Percentiles rank a stretch among this genome's conserved stretches.
phyloP scores from a whole-genome alignment of 345 rosid species.

The rapeseed (Brassica napus) region Da-Ae NC_063452.1:9869501-9870000 shows the following conservation, averaged over 20 bases:
- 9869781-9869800: neutral
- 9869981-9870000: slow-evolving; percentile 11
- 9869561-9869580: slow-evolving; percentile 70
- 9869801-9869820: no score
- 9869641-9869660: neutral
- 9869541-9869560: slow-evolving; percentile 95
- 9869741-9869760: slow-evolving; percentile 8
- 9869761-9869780: neutral
- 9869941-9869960: slow-evolving; percentile 28
- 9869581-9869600: slow-evolving; percentile 37
- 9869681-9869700: neutral
- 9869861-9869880: slow-evolving; percentile 93
- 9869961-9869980: neutral
- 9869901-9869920: slow-evolving; percentile 98
- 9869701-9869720: neutral
- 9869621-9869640: neutral
- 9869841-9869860: slow-evolving; percentile 26
- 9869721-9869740: neutral
- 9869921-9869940: slow-evolving; percentile 91
- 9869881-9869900: slow-evolving; percentile 99
- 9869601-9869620: slow-evolving; percentile 17
- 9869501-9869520: slow-evolving; percentile 58
- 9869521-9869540: slow-evolving; percentile 94
- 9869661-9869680: neutral
- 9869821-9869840: neutral